These are phyloP conservation scores for Auriscalpium orientale DNA, from an alignment of 768 basidiomycete species.

Conservation along the genomic window DNA sequence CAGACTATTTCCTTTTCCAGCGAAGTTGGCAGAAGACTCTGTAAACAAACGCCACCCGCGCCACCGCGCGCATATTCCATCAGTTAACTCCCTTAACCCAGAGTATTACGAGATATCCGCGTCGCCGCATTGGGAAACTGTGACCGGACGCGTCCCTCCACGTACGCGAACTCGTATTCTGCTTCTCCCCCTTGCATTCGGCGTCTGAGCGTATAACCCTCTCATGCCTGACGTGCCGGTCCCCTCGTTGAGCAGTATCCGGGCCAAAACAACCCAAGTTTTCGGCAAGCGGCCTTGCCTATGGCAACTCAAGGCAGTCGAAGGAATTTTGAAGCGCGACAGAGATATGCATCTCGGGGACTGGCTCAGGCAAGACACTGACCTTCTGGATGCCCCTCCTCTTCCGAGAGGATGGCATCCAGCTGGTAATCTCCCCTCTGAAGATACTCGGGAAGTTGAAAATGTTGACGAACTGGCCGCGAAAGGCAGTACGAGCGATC, in stretches of 20 bases:
- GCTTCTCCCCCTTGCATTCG: too few relatives aligned
- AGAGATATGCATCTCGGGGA: slow-evolving; percentile 12
- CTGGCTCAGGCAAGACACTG: slow-evolving; percentile 11
- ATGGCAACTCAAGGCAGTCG: slow-evolving; percentile 12
- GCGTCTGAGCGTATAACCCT: too few relatives aligned
- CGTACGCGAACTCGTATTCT: too few relatives aligned
- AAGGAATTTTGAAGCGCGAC: slow-evolving; percentile 1
- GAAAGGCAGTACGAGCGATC: neutral
- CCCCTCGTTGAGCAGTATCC: neutral
- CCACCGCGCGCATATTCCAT: too few relatives aligned
- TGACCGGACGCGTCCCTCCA: too few relatives aligned
- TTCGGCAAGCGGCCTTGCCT: slow-evolving; percentile 12
- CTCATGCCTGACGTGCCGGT: neutral
- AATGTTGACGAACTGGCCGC: neutral
- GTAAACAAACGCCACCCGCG: too few relatives aligned
- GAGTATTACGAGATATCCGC: too few relatives aligned
- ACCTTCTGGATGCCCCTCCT: neutral
- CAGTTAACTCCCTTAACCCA: too few relatives aligned
- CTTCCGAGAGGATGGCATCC: neutral
- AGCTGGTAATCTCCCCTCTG: neutral
- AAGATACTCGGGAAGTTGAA: slow-evolving; percentile 7
- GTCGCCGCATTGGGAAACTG: too few relatives aligned
- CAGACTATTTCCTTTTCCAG: too few relatives aligned
- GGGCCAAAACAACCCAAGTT: neutral
- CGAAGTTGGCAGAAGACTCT: too few relatives aligned